phyloP scores from a whole-genome alignment of 176 grass and related monocot genomes.

The Phyllostachys edulis region DNA sequence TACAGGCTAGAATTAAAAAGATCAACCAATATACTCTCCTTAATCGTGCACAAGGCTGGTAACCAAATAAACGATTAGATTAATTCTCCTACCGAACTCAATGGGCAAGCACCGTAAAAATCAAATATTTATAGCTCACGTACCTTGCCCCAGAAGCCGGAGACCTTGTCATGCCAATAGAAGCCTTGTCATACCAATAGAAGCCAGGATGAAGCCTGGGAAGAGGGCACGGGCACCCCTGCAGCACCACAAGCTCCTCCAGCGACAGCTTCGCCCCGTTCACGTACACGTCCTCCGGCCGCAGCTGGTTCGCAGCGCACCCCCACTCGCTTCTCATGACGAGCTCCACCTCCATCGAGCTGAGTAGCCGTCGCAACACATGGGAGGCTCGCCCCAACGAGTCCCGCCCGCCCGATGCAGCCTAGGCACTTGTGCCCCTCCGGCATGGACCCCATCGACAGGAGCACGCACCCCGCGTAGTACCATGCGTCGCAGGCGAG shows the following conservation, averaged over 20 bases:
- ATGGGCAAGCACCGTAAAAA: conserved; percentile 1
- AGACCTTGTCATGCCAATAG: no score
- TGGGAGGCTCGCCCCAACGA: conserved; percentile 62
- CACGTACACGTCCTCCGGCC: conserved; percentile 73
- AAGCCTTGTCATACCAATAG: conserved; percentile 99
- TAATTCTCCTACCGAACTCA: not conserved
- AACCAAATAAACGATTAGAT: not conserved
- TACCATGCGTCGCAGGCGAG: conserved; percentile 75
- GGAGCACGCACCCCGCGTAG: conserved; percentile 61
- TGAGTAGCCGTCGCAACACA: conserved; percentile 70
- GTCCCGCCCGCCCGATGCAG: conserved; percentile 68
- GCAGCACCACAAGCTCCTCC: conserved; percentile 70
- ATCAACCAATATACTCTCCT: not conserved
- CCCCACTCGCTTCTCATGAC: conserved; percentile 78
- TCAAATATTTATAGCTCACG: not conserved
- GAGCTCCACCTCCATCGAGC: conserved; percentile 62
- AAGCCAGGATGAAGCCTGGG: conserved; percentile 64
- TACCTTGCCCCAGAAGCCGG: conserved; percentile 98
- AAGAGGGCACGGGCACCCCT: conserved; percentile 62
- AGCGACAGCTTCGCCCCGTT: conserved; percentile 58
- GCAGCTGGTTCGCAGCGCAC: conserved; percentile 68
- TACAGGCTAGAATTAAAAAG: not conserved
- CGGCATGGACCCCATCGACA: conserved; percentile 95
- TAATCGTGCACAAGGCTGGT: not conserved
- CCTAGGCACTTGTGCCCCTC: conserved; percentile 75